Conservation (phyloP, 345 rosid species). For the Trapa bicornis region DNA sequence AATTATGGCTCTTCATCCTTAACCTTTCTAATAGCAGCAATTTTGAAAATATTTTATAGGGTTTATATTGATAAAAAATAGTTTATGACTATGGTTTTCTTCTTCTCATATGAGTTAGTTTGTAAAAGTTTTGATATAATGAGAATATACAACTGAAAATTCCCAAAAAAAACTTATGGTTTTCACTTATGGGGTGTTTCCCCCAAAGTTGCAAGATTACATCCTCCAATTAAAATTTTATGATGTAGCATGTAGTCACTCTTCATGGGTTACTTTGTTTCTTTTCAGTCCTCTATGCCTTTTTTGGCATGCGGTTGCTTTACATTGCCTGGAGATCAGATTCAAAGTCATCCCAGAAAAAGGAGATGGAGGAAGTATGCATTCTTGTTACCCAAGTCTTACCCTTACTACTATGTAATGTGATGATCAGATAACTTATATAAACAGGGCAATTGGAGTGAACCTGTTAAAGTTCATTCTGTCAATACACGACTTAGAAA, state of each 20-base stretch:
- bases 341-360: slow-evolving; percentile 82
- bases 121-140: too few species aligned
- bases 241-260: not conserved
- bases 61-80: not conserved
- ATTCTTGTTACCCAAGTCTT: not conserved
- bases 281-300: slow-evolving; percentile 31
- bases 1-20: not conserved
- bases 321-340: slow-evolving; percentile 99
- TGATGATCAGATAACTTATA: not conserved
- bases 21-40: not conserved
- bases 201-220: too few species aligned
- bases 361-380: slow-evolving; percentile 94
- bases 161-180: too few species aligned
- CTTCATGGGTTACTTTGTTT: not conserved
- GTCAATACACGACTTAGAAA: not conserved
- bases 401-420: not conserved
- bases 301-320: slow-evolving; percentile 86
- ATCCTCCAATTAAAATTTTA: not conserved
- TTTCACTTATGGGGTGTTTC: too few species aligned
- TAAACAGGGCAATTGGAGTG: not conserved
- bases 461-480: not conserved
- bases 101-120: too few species aligned
- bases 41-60: not conserved
- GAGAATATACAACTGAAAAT: too few species aligned
- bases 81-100: not conserved